A percentile compares a stretch with the other conserved stretches of the same genome.
Conservation (phyloP, 1,284 basidiomycete species). For the Leucoagaricus sp. region DNA sequence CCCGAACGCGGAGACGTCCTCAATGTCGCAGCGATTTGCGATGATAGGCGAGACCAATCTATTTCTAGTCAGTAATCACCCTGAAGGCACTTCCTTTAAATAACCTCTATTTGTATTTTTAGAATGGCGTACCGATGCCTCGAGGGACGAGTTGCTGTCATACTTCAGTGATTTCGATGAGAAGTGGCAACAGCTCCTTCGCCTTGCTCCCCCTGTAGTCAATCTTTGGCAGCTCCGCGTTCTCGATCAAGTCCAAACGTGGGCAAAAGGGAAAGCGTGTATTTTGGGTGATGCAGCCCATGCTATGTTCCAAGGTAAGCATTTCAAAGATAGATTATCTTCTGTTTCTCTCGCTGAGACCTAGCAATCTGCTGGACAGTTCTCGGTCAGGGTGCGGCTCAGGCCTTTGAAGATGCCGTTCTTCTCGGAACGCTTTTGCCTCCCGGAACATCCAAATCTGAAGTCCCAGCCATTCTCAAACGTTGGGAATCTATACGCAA, state of each 20-base stretch:
- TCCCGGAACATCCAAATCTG: background rate
- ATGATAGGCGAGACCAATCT: background rate
- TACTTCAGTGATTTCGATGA: background rate
- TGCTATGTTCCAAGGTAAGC: background rate
- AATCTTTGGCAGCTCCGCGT: background rate
- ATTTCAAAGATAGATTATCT: background rate
- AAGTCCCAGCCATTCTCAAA: background rate
- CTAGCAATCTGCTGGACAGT: background rate
- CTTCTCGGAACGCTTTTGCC: background rate
- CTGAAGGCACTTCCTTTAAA: background rate
- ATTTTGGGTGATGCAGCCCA: background rate
- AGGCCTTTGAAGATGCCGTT: background rate
- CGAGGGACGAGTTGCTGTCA: background rate
- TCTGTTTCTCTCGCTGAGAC: background rate
- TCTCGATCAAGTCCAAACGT: background rate
- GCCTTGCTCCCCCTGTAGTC: background rate
- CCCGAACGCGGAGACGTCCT: background rate
- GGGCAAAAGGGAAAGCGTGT: background rate
- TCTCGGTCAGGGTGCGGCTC: background rate
- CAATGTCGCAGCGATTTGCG: background rate
- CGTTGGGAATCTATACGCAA: background rate
- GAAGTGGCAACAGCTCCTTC: background rate
- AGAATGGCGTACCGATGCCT: background rate
- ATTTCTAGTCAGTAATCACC: background rate
- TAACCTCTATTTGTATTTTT: background rate